Base-by-base conservation (phyloP, 495 filamentous ascomycete genomes). In the Hypoxylon perforatum region DNA sequence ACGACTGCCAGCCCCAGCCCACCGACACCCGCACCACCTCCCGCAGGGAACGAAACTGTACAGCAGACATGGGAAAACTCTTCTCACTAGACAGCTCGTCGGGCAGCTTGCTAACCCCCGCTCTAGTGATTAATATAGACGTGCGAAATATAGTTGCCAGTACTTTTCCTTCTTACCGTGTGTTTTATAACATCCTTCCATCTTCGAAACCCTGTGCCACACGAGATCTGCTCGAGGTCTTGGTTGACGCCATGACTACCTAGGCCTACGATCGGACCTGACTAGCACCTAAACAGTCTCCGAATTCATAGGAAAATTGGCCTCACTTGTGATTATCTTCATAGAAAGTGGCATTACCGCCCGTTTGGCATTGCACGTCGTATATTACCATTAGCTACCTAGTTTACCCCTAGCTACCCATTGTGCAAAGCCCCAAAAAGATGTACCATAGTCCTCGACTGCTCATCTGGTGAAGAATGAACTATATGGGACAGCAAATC, bases 61-160 rank as follows among this genome's bases (percentile, higher is more conserved):
- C 17, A 7, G 10, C 15, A 25, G 42, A 10, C 10, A 41, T 3
- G 6, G 18, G 35, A 12, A 23, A 41, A 81, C 86, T 77, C 62
- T 86, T 84, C 71, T 84, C 78, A 12, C 70, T 73, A 57, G 86
- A 72, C 0, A 64, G 53, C 1, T 81, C 75, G 21, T 85, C 83
- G 0, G 83, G 82, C 62, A 87, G 54, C 39, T 83, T 76, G 7
- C 80, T 84, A 69, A 84, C 76, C 86, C 71, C 22, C 72, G 71
- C 52, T 75, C 74, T 6, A n/a, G n/a, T n/a, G n/a, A n/a, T n/a
- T n/a, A n/a, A 76, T 73, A 41, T 75, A 73, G 42, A 87, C 85
- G n/a, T 75, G 73, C 18, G 88, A 71, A 21, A 75, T 68, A 54
- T 79, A 83, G 36, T 77, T 57, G n/a, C n/a, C n/a, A n/a, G n/a